Percentiles rank a stretch among this genome's conserved stretches.
These are phyloP conservation scores for Hydnum rufescens DNA, from an alignment of 768 basidiomycete genomes.

Conservation along the genomic window DNA sequence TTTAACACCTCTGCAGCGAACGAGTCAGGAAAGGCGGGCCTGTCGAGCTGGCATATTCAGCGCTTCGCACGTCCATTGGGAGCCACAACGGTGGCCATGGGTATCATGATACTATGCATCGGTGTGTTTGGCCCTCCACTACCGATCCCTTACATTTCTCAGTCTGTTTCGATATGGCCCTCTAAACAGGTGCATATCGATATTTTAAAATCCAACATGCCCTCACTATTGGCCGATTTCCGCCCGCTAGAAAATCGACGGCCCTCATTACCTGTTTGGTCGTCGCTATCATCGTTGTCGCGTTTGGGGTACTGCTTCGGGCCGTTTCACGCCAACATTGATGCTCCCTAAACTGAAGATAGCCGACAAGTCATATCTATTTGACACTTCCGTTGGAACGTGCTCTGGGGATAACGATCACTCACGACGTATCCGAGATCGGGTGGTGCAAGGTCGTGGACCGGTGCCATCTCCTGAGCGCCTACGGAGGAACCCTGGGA, in stretches of 20 bases:
- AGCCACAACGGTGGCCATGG: conserved; percentile 27
- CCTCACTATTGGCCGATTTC: conserved; percentile 31
- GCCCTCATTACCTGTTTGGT: conserved; percentile 25
- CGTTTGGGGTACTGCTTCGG: conserved; percentile 25
- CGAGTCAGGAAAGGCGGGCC: conserved; percentile 1
- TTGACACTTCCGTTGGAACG: too few species aligned
- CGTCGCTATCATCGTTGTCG: conserved; percentile 23
- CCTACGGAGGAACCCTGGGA: too few species aligned
- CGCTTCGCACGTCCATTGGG: conserved; percentile 32
- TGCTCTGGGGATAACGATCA: too few species aligned
- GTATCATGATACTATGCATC: conserved; percentile 27
- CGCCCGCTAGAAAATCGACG: conserved; percentile 29
- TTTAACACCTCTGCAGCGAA: conserved; percentile 19
- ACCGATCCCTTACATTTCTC: background rate
- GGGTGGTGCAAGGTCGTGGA: too few species aligned
- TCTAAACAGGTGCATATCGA: conserved; percentile 25
- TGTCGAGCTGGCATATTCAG: conserved; percentile 11
- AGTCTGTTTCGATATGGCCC: background rate
- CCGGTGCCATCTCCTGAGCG: too few species aligned
- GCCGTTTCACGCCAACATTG: too few species aligned
- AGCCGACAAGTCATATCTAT: too few species aligned
- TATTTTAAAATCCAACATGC: conserved; percentile 35
- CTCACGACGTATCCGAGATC: too few species aligned
- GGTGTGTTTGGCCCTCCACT: conserved; percentile 20
- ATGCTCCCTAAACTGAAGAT: too few species aligned